phyloP scores from a whole-genome alignment of 345 rosid genomes.

The Geranium rotundifolium region DNA sequence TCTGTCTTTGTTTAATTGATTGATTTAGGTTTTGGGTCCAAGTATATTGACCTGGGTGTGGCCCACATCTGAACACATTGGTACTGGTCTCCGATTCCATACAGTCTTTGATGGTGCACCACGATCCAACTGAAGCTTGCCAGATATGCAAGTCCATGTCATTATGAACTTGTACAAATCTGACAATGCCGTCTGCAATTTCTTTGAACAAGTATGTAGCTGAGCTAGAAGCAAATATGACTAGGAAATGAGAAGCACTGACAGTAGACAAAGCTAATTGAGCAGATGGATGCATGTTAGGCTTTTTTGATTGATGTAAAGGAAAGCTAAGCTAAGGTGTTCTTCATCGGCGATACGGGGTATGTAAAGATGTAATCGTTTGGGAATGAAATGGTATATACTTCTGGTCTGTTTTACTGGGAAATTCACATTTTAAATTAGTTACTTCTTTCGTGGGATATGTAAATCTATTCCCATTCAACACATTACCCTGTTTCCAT shows the following conservation, averaged over 20 bases:
- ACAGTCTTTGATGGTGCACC: constrained; percentile 46
- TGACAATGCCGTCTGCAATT: neutral
- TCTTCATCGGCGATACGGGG: too few relatives aligned
- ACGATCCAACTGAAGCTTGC: neutral
- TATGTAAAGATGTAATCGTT: too few relatives aligned
- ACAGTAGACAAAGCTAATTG: neutral
- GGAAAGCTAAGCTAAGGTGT: too few relatives aligned
- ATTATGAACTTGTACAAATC: too few relatives aligned
- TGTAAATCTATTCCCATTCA: too few relatives aligned
- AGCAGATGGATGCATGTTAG: neutral
- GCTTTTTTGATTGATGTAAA: too few relatives aligned
- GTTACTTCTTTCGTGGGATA: too few relatives aligned
- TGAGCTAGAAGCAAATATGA: too few relatives aligned
- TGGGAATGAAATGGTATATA: too few relatives aligned
- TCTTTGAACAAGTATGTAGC: neutral
- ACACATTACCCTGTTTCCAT: too few relatives aligned
- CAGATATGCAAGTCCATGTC: neutral
- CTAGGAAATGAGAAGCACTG: neutral
- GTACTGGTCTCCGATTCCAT: constrained; percentile 65
- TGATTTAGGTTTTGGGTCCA: constrained; percentile 69
- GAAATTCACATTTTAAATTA: too few relatives aligned
- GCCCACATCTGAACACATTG: constrained; percentile 51
- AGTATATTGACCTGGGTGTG: constrained; percentile 66
- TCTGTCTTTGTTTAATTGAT: neutral
- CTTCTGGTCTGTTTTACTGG: too few relatives aligned